phyloP scores from a whole-genome alignment of 306 rosid genomes.

The Malus domestica region DNA sequence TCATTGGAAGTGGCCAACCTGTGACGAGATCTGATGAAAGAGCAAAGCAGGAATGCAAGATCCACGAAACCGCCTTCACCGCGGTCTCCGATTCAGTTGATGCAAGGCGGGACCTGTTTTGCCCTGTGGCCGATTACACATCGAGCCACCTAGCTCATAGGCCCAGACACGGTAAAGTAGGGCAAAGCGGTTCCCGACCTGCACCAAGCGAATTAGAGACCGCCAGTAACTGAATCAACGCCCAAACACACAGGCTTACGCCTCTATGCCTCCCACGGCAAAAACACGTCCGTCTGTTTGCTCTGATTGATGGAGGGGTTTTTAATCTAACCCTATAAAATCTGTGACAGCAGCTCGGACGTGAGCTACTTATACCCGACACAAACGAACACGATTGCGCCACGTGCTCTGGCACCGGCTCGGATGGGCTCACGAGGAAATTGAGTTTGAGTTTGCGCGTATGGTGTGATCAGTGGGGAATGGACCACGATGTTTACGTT shows the following conservation, averaged over 20 bases:
- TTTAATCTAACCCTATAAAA: not conserved
- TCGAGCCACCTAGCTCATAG: not conserved
- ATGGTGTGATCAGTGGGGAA: not conserved
- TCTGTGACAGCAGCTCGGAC: not conserved
- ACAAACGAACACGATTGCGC: not conserved
- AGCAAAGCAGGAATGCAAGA: not conserved
- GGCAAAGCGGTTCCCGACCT: conserved; percentile 93
- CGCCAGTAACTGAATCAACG: conserved; percentile 48
- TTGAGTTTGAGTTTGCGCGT: not conserved
- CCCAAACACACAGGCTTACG: not conserved
- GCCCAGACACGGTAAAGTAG: not conserved
- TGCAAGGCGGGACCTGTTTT: conserved; percentile 93
- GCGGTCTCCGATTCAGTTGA: conserved; percentile 97
- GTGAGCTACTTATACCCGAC: not conserved
- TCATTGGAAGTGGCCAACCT: not conserved
- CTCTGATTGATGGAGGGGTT: not conserved
- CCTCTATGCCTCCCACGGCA: not conserved
- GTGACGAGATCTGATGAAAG: conserved; percentile 2
- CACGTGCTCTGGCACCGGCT: not conserved
- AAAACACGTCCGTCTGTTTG: not conserved
- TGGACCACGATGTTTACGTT: not conserved
- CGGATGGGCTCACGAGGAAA: not conserved
- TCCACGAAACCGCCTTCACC: conserved; percentile 29
- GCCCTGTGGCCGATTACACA: not conserved
- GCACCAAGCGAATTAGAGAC: conserved; percentile 99